Evolutionary conservation across 2,329 filamentous ascomycete species (phyloP), one percentile per base, ranked within the genome.

Genomic region (Thelonectria rubi): DNA sequence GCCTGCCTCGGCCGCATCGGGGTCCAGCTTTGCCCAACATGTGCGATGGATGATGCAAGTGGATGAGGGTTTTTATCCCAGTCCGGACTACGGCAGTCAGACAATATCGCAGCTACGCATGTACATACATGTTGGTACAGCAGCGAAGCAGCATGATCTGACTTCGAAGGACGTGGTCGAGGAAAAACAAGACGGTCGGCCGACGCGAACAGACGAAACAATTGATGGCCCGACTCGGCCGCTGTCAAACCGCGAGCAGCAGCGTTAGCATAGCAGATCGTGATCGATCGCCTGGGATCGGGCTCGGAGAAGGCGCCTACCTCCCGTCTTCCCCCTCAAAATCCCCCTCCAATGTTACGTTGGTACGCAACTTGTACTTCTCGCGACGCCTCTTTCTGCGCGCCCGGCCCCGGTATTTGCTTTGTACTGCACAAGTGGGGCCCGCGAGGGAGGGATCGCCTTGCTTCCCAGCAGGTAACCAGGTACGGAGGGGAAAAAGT

Each of bases 301-400:
- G 37, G 58, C 55, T 60, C 58, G 52, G 52, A 46, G 54, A 14
- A 47, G 53, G 53, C 53, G 53, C 42, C 32, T 39, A 26, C n/a
- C 42, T 56, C 48, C 58, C 53, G 53, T 51, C 53, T 47, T 21
- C 43, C 39, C 30, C 39, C 24, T 52, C 42, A n/a, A 37, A 55
- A 43, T 43, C 32, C 26, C 51, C 20, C 9, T 21, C 32, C n/a
- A 17, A 17, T 40, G 11, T 49, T 34, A 11, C 34, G 11, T 30
- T 5, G 47, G 46, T 60, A 60, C 57, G 39, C 57, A 12, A 17
- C 11, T 26, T 45, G 12, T 60, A 60, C 57, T 20, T 43, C 30
- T 9, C 30, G 8, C 12, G 15, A 34, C 18, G 46, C 34, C 7
- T 12, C 17, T n/a, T 39, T 8, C 17, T 48, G 42, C 18, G 37